Evolutionary conservation across 2,329 filamentous ascomycete genomes (phyloP).

Genomic region (Aspergillus proliferans): DNA sequence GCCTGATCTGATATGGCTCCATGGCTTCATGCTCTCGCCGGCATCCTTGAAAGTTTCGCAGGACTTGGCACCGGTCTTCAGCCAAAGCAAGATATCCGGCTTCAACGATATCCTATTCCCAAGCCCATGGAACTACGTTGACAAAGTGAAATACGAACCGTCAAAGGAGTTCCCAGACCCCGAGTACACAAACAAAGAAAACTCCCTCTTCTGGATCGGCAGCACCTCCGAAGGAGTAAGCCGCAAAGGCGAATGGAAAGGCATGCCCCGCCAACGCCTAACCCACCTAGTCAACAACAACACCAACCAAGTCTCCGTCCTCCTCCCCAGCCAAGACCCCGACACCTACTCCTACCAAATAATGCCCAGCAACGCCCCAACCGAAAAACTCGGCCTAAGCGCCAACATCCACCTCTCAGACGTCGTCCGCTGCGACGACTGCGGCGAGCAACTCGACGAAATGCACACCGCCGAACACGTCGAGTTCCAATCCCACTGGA

Average conservation of each 20-base stretch:
- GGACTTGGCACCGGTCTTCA: constrained; percentile 67
- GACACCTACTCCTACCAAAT: constrained; percentile 51
- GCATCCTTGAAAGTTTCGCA: constrained; percentile 57
- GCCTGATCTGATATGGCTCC: constrained; percentile 66
- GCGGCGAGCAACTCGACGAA: constrained; percentile 47
- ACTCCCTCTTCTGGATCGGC: constrained; percentile 70
- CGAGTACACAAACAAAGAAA: constrained; percentile 56
- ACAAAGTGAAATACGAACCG: constrained; percentile 50
- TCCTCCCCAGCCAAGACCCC: constrained; percentile 45
- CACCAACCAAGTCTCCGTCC: constrained; percentile 47
- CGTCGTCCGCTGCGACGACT: constrained; percentile 54
- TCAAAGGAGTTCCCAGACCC: constrained; percentile 47
- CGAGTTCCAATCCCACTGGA: constrained; percentile 55
- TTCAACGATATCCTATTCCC: constrained; percentile 76
- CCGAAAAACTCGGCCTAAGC: constrained; percentile 48
- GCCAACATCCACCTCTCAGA: constrained; percentile 55
- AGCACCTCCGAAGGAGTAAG: constrained; percentile 53
- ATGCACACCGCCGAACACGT: constrained; percentile 43
- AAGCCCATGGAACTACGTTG: constrained; percentile 55
- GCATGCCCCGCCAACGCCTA: constrained; percentile 64
- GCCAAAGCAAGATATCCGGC: constrained; percentile 63
- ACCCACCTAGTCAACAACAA: constrained; percentile 62
- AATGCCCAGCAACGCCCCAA: constrained; percentile 35
- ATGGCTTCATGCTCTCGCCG: constrained; percentile 65
- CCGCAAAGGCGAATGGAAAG: constrained; percentile 55